Evolutionary conservation across 2,329 filamentous ascomycete species (phyloP), one percentile per base, ranked within the genome.

Genomic region (Trichoderma afroharzianum): DNA sequence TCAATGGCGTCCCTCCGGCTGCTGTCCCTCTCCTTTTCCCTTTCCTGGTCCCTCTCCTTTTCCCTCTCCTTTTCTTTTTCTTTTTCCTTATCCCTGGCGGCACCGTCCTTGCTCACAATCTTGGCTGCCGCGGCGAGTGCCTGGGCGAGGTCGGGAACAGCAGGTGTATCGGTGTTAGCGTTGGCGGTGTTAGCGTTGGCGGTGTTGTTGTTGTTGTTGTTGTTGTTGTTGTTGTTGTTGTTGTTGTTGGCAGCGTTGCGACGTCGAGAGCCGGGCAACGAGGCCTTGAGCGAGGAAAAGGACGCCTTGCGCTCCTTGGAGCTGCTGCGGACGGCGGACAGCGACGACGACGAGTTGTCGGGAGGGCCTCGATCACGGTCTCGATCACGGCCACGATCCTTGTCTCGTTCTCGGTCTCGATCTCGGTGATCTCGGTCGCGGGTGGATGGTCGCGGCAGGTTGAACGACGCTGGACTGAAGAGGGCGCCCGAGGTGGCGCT

Each of bases 71-170:
- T 63, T 7, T 63, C 62, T 3, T 33, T 68, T 18, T 74, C 73
- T n/a, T n/a, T n/a, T n/a, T n/a, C n/a, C 4, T 64, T 64, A 2
- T 64, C 62, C 26, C 28, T 64, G n/a, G n/a, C 3, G n/a, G 18
- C 28, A 9, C 36, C 30, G 30, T 71, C 70, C 62, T 77, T 75
- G 8, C 75, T 74, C n/a, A 76, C 73, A 66, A 85, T 78, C 75
- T 85, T 86, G 43, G 85, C 84, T 75, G 85, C 86, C 33, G 84
- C 84, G 4, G 84, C 82, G 58, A 83, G 83, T n/a, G 84, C 78
- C 70, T 87, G 83, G 5, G 85, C 85, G 79, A 86, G 86, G 67
- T 88, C 85, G 59, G 86, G 86, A 21, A 88, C 81, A 6, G 86
- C 85, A 39, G 86, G 87, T 58, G 81, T 82, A 26, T 83, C 75